These are phyloP conservation scores for Pythium inflatum DNA, from an alignment of 352 stramenopile species.

Conservation along the genomic window DNA sequence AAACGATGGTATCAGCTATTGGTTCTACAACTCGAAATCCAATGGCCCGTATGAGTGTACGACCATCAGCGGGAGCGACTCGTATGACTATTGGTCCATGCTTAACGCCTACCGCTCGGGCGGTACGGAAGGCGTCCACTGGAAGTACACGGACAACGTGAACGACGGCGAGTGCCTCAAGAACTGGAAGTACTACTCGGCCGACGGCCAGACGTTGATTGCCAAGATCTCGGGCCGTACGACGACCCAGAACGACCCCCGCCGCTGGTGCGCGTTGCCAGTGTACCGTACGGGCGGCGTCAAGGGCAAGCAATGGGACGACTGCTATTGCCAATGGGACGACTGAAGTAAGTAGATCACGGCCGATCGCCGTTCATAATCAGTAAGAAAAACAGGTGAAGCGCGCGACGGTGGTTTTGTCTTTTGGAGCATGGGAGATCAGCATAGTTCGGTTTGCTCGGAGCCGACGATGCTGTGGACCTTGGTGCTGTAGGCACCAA, in stretches of 20 bases:
- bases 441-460: too few relatives aligned
- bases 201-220: background rate
- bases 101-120: constrained; percentile 5
- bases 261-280: constrained; percentile 10
- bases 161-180: constrained; percentile 12
- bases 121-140: constrained; percentile 2
- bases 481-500: too few relatives aligned
- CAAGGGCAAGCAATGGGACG: constrained; percentile 10
- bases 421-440: too few relatives aligned
- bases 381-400: too few relatives aligned
- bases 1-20: too few relatives aligned
- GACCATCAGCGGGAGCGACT: too few relatives aligned
- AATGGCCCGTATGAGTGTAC: too few relatives aligned
- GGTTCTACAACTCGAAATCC: background rate
- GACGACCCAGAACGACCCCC: background rate
- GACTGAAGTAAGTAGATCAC: too few relatives aligned
- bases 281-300: constrained; percentile 16
- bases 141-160: constrained; percentile 12
- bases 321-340: constrained; percentile 19
- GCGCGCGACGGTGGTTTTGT: too few relatives aligned
- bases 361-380: too few relatives aligned
- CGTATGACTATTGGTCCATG: constrained; percentile 9
- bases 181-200: constrained; percentile 2
- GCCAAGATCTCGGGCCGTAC: background rate
- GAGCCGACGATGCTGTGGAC: too few relatives aligned